phyloP scores from a whole-genome alignment of 139 green algal species.

The Medakamo hakoo region DNA sequence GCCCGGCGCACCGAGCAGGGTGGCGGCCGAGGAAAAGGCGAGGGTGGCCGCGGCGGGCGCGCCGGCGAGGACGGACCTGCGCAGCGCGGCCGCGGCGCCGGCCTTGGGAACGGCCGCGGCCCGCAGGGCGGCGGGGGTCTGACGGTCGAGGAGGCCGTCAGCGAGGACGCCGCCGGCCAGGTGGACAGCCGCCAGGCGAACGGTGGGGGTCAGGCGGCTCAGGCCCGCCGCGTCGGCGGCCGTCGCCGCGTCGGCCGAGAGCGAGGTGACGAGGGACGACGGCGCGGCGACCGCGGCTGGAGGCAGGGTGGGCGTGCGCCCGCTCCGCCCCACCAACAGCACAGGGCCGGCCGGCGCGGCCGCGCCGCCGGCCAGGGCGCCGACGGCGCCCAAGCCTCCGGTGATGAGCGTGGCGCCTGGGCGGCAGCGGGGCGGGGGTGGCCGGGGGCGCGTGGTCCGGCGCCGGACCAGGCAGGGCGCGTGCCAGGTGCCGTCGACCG shows the following conservation, averaged over 20 bases:
- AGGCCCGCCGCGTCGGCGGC: not conserved
- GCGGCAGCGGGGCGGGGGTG: not conserved
- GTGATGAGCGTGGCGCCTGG: constrained; percentile 8
- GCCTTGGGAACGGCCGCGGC: constrained; percentile 40
- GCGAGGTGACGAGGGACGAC: not conserved
- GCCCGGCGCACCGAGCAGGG: constrained; percentile 31
- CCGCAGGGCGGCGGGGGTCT: constrained; percentile 21
- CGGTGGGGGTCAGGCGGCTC: not conserved
- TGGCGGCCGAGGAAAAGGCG: constrained; percentile 38
- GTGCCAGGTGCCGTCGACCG: too few species aligned
- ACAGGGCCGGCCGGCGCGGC: too few species aligned
- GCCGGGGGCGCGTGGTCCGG: too few species aligned
- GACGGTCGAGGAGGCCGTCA: constrained; percentile 43
- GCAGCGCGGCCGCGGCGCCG: not conserved
- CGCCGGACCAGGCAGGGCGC: too few species aligned
- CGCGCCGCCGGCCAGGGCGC: constrained; percentile 38
- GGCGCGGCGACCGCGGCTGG: not conserved
- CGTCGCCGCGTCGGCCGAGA: not conserved
- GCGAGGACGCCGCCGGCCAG: constrained; percentile 56
- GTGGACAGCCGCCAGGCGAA: constrained; percentile 17
- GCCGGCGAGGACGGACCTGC: not conserved
- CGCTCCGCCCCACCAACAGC: constrained; percentile 26
- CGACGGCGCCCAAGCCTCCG: constrained; percentile 24
- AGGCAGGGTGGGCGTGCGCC: not conserved
- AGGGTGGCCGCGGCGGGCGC: constrained; percentile 12